These are phyloP conservation scores for Fusarium nisikadoi DNA, from an alignment of 2,329 filamentous ascomycete genomes.

Conservation along the genomic window DNA sequence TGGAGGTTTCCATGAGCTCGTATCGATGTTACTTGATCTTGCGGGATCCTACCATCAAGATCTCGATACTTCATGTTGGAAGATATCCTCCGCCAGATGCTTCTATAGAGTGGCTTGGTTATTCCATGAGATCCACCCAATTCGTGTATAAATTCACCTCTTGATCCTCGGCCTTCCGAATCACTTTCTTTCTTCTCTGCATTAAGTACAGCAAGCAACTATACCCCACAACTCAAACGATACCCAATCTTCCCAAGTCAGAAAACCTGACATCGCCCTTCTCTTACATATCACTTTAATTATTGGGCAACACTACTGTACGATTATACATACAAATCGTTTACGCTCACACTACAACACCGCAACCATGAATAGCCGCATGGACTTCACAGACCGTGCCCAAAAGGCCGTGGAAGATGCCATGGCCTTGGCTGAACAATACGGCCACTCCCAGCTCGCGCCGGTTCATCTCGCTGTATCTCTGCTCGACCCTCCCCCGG, in stretches of 20 bases:
- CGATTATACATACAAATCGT: neutral
- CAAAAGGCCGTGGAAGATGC: slow-evolving; percentile 91
- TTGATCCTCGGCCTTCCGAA: slow-evolving; percentile 1
- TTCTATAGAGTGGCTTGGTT: slow-evolving; percentile 28
- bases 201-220: slow-evolving; percentile 15
- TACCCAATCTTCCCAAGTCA: slow-evolving; percentile 40
- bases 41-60: slow-evolving; percentile 39
- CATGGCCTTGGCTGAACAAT: slow-evolving; percentile 87
- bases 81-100: slow-evolving; percentile 22
- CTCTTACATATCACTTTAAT: slow-evolving; percentile 8
- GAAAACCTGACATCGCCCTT: slow-evolving; percentile 33
- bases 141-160: slow-evolving; percentile 42
- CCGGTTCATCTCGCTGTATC: slow-evolving; percentile 90
- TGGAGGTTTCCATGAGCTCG: slow-evolving; percentile 43
- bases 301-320: slow-evolving; percentile 22
- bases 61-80: slow-evolving; percentile 39
- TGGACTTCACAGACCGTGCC: slow-evolving; percentile 94
- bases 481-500: slow-evolving; percentile 78
- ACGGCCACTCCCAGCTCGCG: slow-evolving; percentile 89
- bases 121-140: slow-evolving; percentile 38
- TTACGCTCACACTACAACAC: slow-evolving; percentile 9
- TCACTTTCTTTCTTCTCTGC: slow-evolving; percentile 28
- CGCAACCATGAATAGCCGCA: slow-evolving; percentile 74
- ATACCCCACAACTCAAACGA: slow-evolving; percentile 38
- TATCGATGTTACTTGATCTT: slow-evolving; percentile 41